Evolutionary conservation across 345 rosid genomes (phyloP).

Genomic region (Crucihimalaya himalaica): DNA sequence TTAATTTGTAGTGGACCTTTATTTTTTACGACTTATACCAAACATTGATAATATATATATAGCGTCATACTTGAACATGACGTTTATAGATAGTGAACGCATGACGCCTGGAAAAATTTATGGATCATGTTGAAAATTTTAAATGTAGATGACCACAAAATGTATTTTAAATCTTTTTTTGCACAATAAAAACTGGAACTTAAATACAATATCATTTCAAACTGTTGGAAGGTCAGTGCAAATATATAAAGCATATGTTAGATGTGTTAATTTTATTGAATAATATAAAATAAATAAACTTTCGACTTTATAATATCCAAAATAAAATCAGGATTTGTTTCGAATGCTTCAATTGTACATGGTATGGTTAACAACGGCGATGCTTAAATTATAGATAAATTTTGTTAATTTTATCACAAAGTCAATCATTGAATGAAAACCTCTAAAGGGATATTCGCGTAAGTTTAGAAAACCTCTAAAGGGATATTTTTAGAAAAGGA

Average conservation of each 20-base stretch:
- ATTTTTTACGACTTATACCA: conserved; percentile 7
- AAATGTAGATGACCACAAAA: background rate
- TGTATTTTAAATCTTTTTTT: no score
- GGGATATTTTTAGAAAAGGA: background rate
- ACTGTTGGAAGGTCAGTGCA: background rate
- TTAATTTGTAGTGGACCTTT: conserved; percentile 14
- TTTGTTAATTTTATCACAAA: background rate
- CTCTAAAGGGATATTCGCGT: background rate
- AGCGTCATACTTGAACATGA: background rate
- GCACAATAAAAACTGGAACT: background rate
- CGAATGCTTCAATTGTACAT: background rate
- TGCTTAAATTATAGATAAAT: background rate
- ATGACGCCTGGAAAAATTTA: background rate
- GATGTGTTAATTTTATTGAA: background rate
- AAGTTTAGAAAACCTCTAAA: background rate
- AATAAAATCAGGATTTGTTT: background rate
- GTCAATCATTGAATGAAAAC: background rate
- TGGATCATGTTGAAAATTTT: background rate
- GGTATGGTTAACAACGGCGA: no score
- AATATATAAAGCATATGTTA: background rate
- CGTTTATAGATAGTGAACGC: conserved; percentile 6
- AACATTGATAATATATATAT: conserved; percentile 5
- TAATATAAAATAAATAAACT: background rate
- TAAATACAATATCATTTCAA: background rate
- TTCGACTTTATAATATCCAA: background rate